A percentile compares a stretch with the other conserved stretches of the same genome.
Conservation (phyloP, 768 basidiomycete species). For the Pleurotus cornucopiae region DNA sequence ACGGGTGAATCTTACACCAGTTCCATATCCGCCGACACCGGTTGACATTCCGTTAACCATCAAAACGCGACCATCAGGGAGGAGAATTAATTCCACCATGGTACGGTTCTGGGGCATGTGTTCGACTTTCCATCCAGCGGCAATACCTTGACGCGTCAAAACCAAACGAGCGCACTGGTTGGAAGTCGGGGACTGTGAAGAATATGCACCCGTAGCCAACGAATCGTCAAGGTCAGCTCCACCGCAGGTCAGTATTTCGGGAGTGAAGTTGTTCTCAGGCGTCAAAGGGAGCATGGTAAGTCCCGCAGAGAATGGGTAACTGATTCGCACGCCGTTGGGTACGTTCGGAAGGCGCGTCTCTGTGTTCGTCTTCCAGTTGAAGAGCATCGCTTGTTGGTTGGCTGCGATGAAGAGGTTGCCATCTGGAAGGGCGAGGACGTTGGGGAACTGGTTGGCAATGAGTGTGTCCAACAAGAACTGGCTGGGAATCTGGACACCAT, state of each 20-base stretch:
- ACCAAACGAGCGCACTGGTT: conserved; percentile 39
- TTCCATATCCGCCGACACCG: conserved; percentile 35
- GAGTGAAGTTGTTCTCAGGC: conserved; percentile 32
- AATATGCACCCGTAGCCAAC: conserved; percentile 21
- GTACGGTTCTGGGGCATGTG: conserved; percentile 34
- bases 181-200: conserved; percentile 36
- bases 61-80: conserved; percentile 36
- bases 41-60: conserved; percentile 39
- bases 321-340: conserved; percentile 40
- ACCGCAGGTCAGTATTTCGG: conserved; percentile 44
- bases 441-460: conserved; percentile 16
- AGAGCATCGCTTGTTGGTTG: conserved; percentile 36
- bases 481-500: conserved; percentile 16
- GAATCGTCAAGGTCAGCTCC: conserved; percentile 31
- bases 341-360: conserved; percentile 36
- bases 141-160: conserved; percentile 36
- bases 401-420: conserved; percentile 38
- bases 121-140: conserved; percentile 41
- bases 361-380: conserved; percentile 32
- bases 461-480: conserved; percentile 11
- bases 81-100: conserved; percentile 31
- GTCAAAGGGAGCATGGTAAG: conserved; percentile 33
- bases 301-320: conserved; percentile 33
- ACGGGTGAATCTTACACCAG: conserved; percentile 14
- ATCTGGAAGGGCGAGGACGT: conserved; percentile 32